These are phyloP conservation scores for Fusarium fracticaudum DNA, from an alignment of 2,329 filamentous ascomycete species.

Conservation along the genomic window DNA sequence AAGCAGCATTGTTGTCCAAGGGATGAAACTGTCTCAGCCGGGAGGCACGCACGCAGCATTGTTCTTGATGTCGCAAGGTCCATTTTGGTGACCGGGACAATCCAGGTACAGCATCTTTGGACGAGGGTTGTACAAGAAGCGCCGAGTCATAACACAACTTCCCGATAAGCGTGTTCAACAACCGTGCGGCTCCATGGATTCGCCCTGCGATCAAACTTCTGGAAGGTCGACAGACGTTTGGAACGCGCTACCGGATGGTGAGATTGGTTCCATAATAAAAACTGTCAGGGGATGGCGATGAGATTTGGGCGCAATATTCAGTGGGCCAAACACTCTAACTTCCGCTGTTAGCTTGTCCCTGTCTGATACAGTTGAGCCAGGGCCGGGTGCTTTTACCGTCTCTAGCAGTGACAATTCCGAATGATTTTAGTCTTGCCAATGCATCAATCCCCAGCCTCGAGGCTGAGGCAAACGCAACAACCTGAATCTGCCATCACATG, in stretches of 20 bases:
- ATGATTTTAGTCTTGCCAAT: not conserved
- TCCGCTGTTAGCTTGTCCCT: conserved; percentile 1
- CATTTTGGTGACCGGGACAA: conserved; percentile 25
- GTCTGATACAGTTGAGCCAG: conserved; percentile 27
- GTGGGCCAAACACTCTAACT: conserved; percentile 32
- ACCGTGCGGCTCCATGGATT: conserved; percentile 40
- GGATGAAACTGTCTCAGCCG: conserved; percentile 40
- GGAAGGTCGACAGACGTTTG: conserved; percentile 42
- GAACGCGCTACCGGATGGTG: conserved; percentile 42
- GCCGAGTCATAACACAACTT: conserved; percentile 24
- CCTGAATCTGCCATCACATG: not conserved
- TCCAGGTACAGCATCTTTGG: conserved; percentile 22
- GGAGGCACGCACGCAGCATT: conserved; percentile 25
- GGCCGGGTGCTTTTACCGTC: conserved; percentile 24
- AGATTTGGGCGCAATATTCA: conserved; percentile 40
- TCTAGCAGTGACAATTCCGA: conserved; percentile 15
- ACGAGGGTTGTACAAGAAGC: conserved; percentile 18
- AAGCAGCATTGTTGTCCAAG: conserved; percentile 19
- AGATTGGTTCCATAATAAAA: conserved; percentile 43
- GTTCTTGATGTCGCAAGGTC: conserved; percentile 30
- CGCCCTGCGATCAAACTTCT: conserved; percentile 44
- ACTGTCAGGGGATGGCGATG: conserved; percentile 31
- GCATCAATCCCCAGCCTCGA: not conserved
- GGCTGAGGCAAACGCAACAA: not conserved
- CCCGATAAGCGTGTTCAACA: conserved; percentile 20